Percentiles rank a stretch among this genome's conserved stretches.
Conservation (phyloP, 192 early-diverging fungal species). For the Physocladia obscura region DNA sequence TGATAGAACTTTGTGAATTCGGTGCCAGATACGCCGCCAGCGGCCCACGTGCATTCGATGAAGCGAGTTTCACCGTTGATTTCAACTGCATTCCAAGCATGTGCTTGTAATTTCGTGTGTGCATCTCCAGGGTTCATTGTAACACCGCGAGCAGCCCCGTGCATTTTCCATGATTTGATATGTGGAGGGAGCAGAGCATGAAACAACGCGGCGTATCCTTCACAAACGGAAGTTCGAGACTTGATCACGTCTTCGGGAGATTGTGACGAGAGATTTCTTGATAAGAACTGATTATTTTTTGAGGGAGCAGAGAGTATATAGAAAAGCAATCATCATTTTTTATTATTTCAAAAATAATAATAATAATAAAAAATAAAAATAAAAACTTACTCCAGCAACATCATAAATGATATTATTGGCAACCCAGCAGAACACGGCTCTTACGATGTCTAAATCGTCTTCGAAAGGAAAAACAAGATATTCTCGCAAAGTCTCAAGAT, state of each 20-base stretch:
- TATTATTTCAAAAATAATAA: too few relatives aligned
- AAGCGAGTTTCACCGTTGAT: conserved; percentile 16
- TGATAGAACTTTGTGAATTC: not conserved
- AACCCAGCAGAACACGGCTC: conserved; percentile 20
- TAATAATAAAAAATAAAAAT: too few relatives aligned
- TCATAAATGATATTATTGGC: conserved; percentile 16
- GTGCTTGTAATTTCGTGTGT: not conserved
- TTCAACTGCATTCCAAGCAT: conserved; percentile 18
- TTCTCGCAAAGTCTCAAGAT: not conserved
- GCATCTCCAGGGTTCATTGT: conserved; percentile 4
- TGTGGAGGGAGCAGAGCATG: conserved; percentile 32
- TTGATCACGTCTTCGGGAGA: not conserved
- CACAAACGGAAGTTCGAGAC: conserved; percentile 52
- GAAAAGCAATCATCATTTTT: not conserved
- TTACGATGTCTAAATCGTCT: not conserved
- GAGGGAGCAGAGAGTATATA: too few relatives aligned
- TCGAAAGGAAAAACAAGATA: conserved; percentile 1
- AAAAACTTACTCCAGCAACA: conserved; percentile 4
- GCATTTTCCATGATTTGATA: not conserved
- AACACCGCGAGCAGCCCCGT: conserved; percentile 13
- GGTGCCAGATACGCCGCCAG: not conserved
- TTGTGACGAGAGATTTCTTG: not conserved
- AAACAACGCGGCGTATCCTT: conserved; percentile 57
- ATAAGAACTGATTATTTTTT: not conserved
- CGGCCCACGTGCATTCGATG: conserved; percentile 29